Conservation (phyloP, 805 yeast genomes). For the Metschnikowia shivogae region DNA sequence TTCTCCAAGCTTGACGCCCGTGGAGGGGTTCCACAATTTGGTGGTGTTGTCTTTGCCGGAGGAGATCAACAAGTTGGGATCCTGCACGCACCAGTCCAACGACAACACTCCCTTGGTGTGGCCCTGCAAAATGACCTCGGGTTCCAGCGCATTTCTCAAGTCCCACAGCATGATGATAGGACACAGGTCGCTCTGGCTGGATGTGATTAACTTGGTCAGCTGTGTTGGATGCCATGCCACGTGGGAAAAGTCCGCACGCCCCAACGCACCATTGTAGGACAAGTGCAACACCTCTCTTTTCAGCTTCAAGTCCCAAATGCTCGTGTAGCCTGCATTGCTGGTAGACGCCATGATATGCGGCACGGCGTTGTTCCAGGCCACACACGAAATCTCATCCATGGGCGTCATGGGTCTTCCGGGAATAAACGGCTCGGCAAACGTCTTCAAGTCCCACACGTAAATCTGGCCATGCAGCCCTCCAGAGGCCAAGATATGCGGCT, state of each 20-base stretch:
- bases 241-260: constrained; percentile 66
- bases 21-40: constrained; percentile 82
- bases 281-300: constrained; percentile 86
- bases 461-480: constrained; percentile 91
- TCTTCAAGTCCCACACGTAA: constrained; percentile 81
- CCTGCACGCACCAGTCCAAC: constrained; percentile 89
- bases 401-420: constrained; percentile 83
- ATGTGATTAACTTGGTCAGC: constrained; percentile 83
- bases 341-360: constrained; percentile 88
- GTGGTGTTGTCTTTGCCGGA: constrained; percentile 90
- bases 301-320: constrained; percentile 90
- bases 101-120: constrained; percentile 87
- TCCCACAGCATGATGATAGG: constrained; percentile 92
- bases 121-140: constrained; percentile 70
- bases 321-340: constrained; percentile 77
- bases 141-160: constrained; percentile 88
- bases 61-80: constrained; percentile 74
- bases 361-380: constrained; percentile 85
- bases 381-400: constrained; percentile 71
- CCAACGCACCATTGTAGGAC: constrained; percentile 55
- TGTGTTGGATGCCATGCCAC: constrained; percentile 95
- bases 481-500: constrained; percentile 68
- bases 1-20: constrained; percentile 70
- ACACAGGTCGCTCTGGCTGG: constrained; percentile 72
- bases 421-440: constrained; percentile 50